Evolutionary conservation across 768 basidiomycete species (phyloP), one percentile per base, ranked within the genome.

Genomic region (Leccinum boreale): DNA sequence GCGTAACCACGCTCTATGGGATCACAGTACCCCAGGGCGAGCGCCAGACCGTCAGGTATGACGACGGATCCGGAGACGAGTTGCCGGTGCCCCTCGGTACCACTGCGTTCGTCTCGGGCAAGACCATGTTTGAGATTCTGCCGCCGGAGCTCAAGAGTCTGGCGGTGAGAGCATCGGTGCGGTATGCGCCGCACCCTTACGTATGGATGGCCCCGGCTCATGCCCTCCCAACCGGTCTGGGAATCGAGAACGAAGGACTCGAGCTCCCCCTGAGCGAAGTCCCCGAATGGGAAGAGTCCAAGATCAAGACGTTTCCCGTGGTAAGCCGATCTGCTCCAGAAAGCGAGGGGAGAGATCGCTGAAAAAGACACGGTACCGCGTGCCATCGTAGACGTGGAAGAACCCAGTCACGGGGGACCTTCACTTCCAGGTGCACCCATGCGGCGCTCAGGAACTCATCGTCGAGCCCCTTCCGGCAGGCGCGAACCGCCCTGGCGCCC

Each of bases 381-480:
- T 45, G 29, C 17, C 3, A 23, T 50, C 11, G 42, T 29, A 93
- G 88, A 70, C 88, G 7, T 96, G 94, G 94, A 95, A 95, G 79
- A 96, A 95, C 73, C 92, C 93, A 1, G 82, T 84, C 8, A 96
- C 93, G 12, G 85, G 86, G 24, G 76, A 77, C 2, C 79, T 98
- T 21, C 91, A 95, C 69, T 86, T 95, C 75, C 85, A 98, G 68
- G 94, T 96, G 4, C 94, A 96, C 69, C 93, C 90, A 4, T 90
- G 88, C 63, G 92, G 85, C 29, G 84, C 72, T 1, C 72, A 77
- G 36, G 84, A 89, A 63, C 79, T 95, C 29, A 60, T 87, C 55
- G 75, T 97, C 62, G 82, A 82, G n/a, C 84, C 92, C 15, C 80
- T 95, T 0, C 90, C 91, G 0, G 77, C 74, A 46, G 81, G 81